A percentile compares a stretch with the other conserved stretches of the same genome.
Evolutionary conservation across 208 protist genomes (phyloP).

Genomic region (Crithidia expoeki): DNA sequence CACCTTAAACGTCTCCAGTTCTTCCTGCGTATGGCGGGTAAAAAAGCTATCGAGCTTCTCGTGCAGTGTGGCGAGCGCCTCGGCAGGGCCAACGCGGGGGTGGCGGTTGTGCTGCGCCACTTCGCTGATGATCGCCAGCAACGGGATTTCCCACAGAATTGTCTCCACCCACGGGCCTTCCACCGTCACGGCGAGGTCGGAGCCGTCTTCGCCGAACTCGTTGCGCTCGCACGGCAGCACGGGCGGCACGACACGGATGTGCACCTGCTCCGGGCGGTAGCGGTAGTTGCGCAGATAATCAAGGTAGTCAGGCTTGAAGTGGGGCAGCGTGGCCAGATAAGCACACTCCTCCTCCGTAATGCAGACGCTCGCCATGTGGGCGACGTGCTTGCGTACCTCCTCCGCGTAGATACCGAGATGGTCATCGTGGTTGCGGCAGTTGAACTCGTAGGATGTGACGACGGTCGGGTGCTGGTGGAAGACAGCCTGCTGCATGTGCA

Average conservation of each 20-base stretch:
- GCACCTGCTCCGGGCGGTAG: constrained; percentile 82
- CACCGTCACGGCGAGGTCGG: constrained; percentile 63
- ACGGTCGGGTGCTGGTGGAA: constrained; percentile 72
- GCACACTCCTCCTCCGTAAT: constrained; percentile 72
- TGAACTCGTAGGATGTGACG: constrained; percentile 66
- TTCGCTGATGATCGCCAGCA: constrained; percentile 85
- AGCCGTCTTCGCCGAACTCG: constrained; percentile 46
- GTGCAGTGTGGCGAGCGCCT: constrained; percentile 59
- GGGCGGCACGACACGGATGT: constrained; percentile 45
- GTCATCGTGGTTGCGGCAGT: constrained; percentile 76
- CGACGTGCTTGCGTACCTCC: constrained; percentile 56
- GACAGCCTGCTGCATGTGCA: constrained; percentile 92
- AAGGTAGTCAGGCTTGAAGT: constrained; percentile 80
- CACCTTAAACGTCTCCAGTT: constrained; percentile 61
- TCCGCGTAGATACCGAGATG: constrained; percentile 74
- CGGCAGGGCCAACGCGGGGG: constrained; percentile 41
- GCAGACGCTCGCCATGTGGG: constrained; percentile 49
- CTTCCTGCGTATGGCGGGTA: constrained; percentile 39
- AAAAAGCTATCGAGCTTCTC: constrained; percentile 73
- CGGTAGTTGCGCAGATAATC: constrained; percentile 80
- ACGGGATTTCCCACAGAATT: constrained; percentile 89
- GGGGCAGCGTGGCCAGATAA: constrained; percentile 70
- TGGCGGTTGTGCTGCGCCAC: constrained; percentile 63
- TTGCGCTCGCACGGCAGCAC: constrained; percentile 29
- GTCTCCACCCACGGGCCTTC: constrained; percentile 87